Conservation (phyloP, 768 basidiomycete species). For the Tephrocybe rancida region DNA sequence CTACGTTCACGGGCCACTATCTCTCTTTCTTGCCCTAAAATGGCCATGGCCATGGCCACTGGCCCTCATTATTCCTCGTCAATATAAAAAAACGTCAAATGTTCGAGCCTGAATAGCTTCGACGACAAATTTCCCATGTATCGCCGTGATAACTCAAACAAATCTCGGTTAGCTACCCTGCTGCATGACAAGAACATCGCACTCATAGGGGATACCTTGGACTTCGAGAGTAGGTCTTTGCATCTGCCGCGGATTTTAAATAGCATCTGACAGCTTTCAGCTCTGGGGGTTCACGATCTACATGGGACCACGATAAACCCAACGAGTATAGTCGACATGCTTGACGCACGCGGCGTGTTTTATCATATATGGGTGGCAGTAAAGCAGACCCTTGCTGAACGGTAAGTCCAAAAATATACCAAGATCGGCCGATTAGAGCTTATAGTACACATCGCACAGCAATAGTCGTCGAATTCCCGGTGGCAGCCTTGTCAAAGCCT, state of each 20-base stretch:
- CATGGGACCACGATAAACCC: conserved; percentile 30
- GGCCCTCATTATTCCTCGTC: not conserved
- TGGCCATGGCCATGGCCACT: conserved; percentile 3
- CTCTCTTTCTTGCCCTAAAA: not conserved
- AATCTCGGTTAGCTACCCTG: conserved; percentile 9
- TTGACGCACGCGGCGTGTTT: conserved; percentile 21
- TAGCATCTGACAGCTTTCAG: conserved; percentile 10
- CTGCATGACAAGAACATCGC: conserved; percentile 28
- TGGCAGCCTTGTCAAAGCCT: conserved; percentile 12
- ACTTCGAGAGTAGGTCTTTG: conserved; percentile 42
- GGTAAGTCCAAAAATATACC: conserved; percentile 3
- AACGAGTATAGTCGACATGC: conserved; percentile 15
- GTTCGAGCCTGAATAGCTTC: too few relatives aligned
- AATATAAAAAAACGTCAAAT: not conserved
- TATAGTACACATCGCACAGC: not conserved
- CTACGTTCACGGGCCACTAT: not conserved
- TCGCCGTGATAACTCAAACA: not conserved
- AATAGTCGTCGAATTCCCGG: conserved; percentile 13
- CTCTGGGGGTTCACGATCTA: conserved; percentile 23
- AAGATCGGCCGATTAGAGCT: conserved; percentile 1
- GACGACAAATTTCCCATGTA: too few relatives aligned
- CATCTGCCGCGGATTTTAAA: not conserved
- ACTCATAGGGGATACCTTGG: conserved; percentile 43
- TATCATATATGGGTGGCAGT: conserved; percentile 34
- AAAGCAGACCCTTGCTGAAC: conserved; percentile 28